These are phyloP conservation scores for Globisporangium carolinianum DNA, from an alignment of 352 stramenopile species.

Conservation along the genomic window DNA sequence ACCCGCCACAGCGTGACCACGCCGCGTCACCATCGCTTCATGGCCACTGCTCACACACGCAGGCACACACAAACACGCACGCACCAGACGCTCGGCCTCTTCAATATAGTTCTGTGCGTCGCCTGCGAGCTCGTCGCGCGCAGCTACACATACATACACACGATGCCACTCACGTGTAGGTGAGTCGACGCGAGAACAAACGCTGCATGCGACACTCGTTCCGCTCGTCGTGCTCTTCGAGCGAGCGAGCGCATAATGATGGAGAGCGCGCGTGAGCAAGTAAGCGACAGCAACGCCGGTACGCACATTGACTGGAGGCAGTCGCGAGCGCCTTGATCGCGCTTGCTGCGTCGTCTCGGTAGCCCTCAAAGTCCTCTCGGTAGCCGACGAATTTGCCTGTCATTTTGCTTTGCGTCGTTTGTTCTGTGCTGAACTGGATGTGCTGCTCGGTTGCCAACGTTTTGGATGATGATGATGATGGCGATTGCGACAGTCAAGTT, in stretches of 20 bases:
- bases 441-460: background rate
- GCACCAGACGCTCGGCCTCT: constrained; percentile 66
- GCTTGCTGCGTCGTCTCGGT: constrained; percentile 58
- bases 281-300: too few species aligned
- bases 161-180: background rate
- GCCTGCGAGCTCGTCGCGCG: constrained; percentile 36
- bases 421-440: background rate
- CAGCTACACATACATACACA: constrained; percentile 17
- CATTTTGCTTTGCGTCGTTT: constrained; percentile 24
- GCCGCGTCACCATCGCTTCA: too few species aligned
- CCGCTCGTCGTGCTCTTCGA: background rate
- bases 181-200: background rate
- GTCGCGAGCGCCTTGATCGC: constrained; percentile 54
- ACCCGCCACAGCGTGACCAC: too few species aligned
- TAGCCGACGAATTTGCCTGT: constrained; percentile 70
- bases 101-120: constrained; percentile 56
- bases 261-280: background rate
- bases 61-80: background rate
- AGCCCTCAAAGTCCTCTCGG: constrained; percentile 78
- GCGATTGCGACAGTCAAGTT: too few species aligned
- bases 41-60: too few species aligned
- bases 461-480: background rate
- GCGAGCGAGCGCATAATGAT: too few species aligned
- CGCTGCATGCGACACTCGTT: background rate
- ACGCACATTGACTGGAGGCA: constrained; percentile 18